Evolutionary conservation across 2,329 filamentous ascomycete species (phyloP).

Genomic region (Tolypocladium ovalisporum): DNA sequence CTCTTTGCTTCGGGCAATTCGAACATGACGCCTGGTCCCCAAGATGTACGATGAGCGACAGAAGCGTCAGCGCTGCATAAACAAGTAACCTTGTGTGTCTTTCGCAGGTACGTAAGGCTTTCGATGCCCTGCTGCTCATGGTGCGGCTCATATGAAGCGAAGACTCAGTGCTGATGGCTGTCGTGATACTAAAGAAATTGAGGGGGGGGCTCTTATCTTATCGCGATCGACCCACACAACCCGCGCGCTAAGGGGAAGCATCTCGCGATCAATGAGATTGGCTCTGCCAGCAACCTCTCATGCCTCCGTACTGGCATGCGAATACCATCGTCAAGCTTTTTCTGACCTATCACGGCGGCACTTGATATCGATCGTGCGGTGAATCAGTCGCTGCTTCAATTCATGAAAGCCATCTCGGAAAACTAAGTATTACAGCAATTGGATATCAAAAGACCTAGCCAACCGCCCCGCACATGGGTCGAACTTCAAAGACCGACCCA

Average conservation of each 20-base stretch:
- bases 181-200: neutral
- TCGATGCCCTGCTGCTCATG: neutral
- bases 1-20: constrained; percentile 20
- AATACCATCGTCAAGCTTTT: neutral
- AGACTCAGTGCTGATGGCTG: neutral
- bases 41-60: neutral
- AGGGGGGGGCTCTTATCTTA: neutral
- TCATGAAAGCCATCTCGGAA: neutral
- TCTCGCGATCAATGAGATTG: neutral
- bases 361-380: neutral
- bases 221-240: neutral
- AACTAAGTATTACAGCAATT: neutral
- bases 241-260: neutral
- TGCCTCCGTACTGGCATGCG: no score
- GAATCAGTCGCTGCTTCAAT: neutral
- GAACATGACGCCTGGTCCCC: constrained; percentile 13
- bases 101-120: neutral
- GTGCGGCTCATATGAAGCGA: neutral
- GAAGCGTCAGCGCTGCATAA: neutral
- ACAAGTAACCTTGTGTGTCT: neutral
- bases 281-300: no score
- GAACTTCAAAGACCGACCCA: neutral
- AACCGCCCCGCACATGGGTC: neutral
- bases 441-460: neutral
- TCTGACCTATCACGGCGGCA: neutral